Evolutionary conservation across 1,284 basidiomycete genomes (phyloP).

Genomic region (Microbotryomycetes sp.): DNA sequence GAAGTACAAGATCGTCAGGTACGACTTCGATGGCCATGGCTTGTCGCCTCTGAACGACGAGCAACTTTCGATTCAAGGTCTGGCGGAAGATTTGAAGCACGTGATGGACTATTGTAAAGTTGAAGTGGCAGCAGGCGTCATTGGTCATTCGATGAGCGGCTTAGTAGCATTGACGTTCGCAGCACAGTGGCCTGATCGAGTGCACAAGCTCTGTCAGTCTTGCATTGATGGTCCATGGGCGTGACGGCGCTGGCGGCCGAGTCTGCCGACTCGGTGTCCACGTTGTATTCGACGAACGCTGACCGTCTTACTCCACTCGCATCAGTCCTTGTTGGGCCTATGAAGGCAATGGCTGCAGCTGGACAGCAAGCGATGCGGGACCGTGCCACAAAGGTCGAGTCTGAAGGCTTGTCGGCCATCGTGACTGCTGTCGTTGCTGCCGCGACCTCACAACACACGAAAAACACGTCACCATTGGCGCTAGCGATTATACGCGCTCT

Average conservation of each 20-base stretch:
- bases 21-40: constrained; percentile 31
- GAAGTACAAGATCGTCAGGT: constrained; percentile 11
- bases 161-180: constrained; percentile 27
- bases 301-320: too few species aligned
- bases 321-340: constrained; percentile 31
- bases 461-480: constrained; percentile 10
- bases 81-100: constrained; percentile 19
- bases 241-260: not conserved
- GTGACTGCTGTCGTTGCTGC: constrained; percentile 16
- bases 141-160: constrained; percentile 26
- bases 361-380: constrained; percentile 10
- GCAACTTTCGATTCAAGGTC: constrained; percentile 5
- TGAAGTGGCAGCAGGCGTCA: constrained; percentile 12
- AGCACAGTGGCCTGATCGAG: constrained; percentile 15
- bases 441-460: constrained; percentile 22
- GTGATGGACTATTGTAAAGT: constrained; percentile 12
- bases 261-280: not conserved
- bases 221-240: too few species aligned
- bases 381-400: constrained; percentile 17
- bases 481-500: constrained; percentile 21
- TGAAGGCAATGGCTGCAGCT: constrained; percentile 13
- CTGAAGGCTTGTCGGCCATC: constrained; percentile 18
- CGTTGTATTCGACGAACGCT: too few species aligned
- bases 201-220: constrained; percentile 26
- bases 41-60: constrained; percentile 10